Evolutionary conservation across 805 yeast genomes (phyloP), one percentile per base, ranked within the genome.

Genomic region (Priceomyces medius): DNA sequence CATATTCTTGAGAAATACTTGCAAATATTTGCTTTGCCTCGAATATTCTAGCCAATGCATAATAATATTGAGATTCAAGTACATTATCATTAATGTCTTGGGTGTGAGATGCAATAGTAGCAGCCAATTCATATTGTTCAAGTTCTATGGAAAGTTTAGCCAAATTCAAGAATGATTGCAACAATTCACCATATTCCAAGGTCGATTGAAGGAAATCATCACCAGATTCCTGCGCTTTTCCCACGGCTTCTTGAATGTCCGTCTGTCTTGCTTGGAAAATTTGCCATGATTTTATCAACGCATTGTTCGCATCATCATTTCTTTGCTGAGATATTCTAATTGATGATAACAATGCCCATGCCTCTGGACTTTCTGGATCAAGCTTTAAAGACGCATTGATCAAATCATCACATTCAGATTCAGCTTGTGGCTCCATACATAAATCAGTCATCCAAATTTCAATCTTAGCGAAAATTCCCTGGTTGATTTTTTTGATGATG

Each of bases 401-500:
- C 49, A 87, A 71, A 41, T 72, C 72, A 52, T 89, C 85, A 65
- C 98, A 93, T 59, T 80, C 75, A 7, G 60, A 17, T 63, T 93
- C 98, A 2, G 98, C 98, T 50, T 83, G 81, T 2, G 80, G 80
- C 54, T 88, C 95, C 96, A 90, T 88, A 68, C 98, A 90, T 48
- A 90, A 69, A 68, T 91, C 97, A 1, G 98, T 91, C 97, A 89
- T 88, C 96, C 96, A 90, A 43, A 88, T 85, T 63, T 91, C 99
- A 55, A 93, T 85, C 68, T 84, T 76, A 5, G 96, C 83, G 50
- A 91, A 81, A 20, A 88, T 68, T 0, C 91, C 96, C 56, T 82
- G 85, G 48, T 84, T 80, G 36, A 88, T 58, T 57, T 85, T 86
- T 47, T 76, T 77, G 14, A 75, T 59, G 31, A 77, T 63, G 44